Evolutionary conservation across 306 rosid genomes (phyloP).

Genomic region (Begonia fuchsioides): DNA sequence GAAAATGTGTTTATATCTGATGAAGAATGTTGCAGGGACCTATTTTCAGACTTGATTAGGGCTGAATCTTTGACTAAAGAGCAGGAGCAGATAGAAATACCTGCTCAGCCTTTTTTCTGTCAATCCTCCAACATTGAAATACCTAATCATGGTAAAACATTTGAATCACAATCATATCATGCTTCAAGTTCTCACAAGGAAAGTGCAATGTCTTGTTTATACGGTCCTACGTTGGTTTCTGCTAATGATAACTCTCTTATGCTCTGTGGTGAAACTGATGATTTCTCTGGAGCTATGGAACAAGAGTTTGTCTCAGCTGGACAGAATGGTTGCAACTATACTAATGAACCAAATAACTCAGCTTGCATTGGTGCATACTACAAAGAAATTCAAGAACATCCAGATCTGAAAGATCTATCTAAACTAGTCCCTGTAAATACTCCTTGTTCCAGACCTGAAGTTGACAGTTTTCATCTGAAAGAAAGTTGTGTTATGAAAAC

Average conservation of each 20-base stretch:
- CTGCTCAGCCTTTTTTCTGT: slow-evolving; percentile 28
- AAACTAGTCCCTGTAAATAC: slow-evolving; percentile 60
- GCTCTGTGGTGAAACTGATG: slow-evolving; percentile 29
- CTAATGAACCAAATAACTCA: slow-evolving; percentile 37
- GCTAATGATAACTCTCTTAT: slow-evolving; percentile 32
- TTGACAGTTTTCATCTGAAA: slow-evolving; percentile 24
- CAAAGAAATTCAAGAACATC: slow-evolving; percentile 29
- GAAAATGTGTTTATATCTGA: slow-evolving; percentile 54
- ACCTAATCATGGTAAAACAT: slow-evolving; percentile 26
- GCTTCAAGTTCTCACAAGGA: slow-evolving; percentile 24
- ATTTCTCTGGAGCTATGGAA: slow-evolving; percentile 32
- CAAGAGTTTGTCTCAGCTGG: slow-evolving; percentile 37
- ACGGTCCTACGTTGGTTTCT: slow-evolving; percentile 23
- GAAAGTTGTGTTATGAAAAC: slow-evolving; percentile 22
- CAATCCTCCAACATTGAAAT: slow-evolving; percentile 27
- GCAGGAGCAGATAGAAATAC: slow-evolving; percentile 5
- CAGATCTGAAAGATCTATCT: slow-evolving; percentile 30
- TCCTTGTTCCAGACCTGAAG: slow-evolving; percentile 34
- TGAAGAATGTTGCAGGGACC: slow-evolving; percentile 73
- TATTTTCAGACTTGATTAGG: slow-evolving; percentile 52
- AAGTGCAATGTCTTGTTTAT: slow-evolving; percentile 26
- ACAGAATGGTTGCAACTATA: slow-evolving; percentile 31
- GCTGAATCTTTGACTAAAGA: slow-evolving; percentile 24
- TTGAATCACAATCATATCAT: slow-evolving; percentile 20
- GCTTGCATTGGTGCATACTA: slow-evolving; percentile 24